phyloP scores from a whole-genome alignment of 208 protist genomes.

The Crithidia thermophila region DNA sequence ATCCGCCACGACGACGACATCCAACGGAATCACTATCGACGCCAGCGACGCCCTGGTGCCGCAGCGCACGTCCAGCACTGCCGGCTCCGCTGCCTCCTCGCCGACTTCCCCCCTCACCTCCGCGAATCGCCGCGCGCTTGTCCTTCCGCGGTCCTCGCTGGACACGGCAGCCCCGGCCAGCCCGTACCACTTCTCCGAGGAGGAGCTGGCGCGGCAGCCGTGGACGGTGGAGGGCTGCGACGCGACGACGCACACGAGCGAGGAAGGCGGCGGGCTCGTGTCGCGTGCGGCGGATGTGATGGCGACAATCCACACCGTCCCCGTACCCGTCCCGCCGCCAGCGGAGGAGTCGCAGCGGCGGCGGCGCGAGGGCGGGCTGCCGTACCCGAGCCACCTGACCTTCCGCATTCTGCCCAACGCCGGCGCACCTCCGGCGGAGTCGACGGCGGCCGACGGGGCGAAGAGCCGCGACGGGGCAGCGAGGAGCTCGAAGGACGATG shows the following conservation, averaged over 20 bases:
- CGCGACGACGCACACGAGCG: conserved; percentile 13
- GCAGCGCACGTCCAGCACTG: neutral
- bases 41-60: conserved; percentile 6
- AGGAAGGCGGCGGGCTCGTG: conserved; percentile 4
- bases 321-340: conserved; percentile 19
- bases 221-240: conserved; percentile 3
- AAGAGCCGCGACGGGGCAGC: too few relatives aligned
- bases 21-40: conserved; percentile 3
- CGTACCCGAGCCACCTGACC: conserved; percentile 51
- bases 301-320: conserved; percentile 38
- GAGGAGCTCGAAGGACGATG: neutral
- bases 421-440: neutral
- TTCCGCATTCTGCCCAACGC: conserved; percentile 28
- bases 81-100: neutral
- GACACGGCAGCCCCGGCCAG: conserved; percentile 1
- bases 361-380: conserved; percentile 30
- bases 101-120: neutral
- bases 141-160: neutral
- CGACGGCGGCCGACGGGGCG: neutral
- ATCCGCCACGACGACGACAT: neutral
- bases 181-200: conserved; percentile 27
- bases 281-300: conserved; percentile 13
- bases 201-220: conserved; percentile 11
- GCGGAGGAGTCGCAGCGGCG: conserved; percentile 36
- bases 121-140: neutral